These are phyloP conservation scores for Suillus subaureus DNA, from an alignment of 768 basidiomycete genomes.

Conservation along the genomic window DNA sequence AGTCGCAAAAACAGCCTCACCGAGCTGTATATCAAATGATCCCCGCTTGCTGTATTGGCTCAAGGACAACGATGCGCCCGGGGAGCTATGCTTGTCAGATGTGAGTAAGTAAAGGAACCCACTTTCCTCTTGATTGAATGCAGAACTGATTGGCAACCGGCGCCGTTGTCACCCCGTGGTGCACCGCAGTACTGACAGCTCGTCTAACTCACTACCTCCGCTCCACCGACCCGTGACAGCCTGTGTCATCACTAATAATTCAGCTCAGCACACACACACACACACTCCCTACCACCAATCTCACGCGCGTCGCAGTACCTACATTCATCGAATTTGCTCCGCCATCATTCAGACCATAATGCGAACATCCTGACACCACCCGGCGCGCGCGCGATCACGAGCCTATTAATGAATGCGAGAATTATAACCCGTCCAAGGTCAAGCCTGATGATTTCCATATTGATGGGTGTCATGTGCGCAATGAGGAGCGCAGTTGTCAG, in stretches of 20 bases:
- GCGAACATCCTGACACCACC: conserved; percentile 47
- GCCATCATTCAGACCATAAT: conserved; percentile 56
- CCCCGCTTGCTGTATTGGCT: conserved; percentile 52
- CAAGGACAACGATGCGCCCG: conserved; percentile 43
- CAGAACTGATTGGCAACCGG: conserved; percentile 29
- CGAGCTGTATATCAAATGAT: conserved; percentile 60
- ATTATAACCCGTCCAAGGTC: conserved; percentile 26
- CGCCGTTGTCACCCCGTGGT: conserved; percentile 25
- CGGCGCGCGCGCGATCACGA: conserved; percentile 49
- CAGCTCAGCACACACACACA: conserved; percentile 49
- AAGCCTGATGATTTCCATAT: conserved; percentile 35
- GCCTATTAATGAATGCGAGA: conserved; percentile 47
- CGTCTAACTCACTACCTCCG: conserved; percentile 36
- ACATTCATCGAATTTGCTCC: conserved; percentile 50
- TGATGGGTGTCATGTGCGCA: conserved; percentile 27
- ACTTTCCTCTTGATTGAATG: conserved; percentile 20
- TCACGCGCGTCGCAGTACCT: conserved; percentile 44
- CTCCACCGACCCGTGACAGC: conserved; percentile 52
- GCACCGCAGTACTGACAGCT: conserved; percentile 43
- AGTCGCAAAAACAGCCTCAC: conserved; percentile 41
- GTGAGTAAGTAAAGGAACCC: conserved; percentile 41
- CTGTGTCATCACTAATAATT: conserved; percentile 16
- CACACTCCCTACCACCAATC: conserved; percentile 48
- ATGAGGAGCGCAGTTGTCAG: conserved; percentile 26
- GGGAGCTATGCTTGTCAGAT: conserved; percentile 55